Evolutionary conservation across 78 protist genomes (phyloP).

Genomic region (Guillardia theta): DNA sequence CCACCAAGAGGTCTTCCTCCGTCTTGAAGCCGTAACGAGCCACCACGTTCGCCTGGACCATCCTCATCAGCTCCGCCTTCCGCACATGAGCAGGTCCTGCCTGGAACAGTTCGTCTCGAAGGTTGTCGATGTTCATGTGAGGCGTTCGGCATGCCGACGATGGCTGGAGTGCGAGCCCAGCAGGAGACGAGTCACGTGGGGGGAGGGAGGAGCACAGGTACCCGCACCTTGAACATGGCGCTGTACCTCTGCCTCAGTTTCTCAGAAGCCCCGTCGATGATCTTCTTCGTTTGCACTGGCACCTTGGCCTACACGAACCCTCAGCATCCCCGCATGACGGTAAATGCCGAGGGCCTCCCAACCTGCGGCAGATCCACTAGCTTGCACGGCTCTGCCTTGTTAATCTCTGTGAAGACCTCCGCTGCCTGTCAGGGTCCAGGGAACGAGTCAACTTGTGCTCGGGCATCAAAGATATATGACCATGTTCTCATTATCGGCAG

Average conservation of each 20-base stretch:
- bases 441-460: too few species aligned
- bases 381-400: constrained; percentile 36
- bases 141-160: constrained; percentile 22
- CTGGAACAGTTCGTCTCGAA: constrained; percentile 17
- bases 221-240: constrained; percentile 35
- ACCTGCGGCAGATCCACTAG: background rate
- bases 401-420: constrained; percentile 33
- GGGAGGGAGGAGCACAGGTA: too few species aligned
- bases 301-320: too few species aligned
- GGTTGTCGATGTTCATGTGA: constrained; percentile 33
- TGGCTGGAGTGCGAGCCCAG: too few species aligned
- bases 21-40: background rate
- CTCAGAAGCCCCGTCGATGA: constrained; percentile 24
- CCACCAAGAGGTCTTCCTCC: background rate
- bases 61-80: background rate
- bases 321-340: too few species aligned
- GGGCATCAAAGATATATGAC: too few species aligned
- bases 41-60: background rate
- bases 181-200: too few species aligned
- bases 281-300: background rate
- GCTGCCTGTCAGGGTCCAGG: too few species aligned
- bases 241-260: background rate
- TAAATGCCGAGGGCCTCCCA: too few species aligned
- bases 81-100: background rate
- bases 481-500: too few species aligned